Evolutionary conservation across 2,329 filamentous ascomycete genomes (phyloP).

Genomic region (Simplicillium sp.): DNA sequence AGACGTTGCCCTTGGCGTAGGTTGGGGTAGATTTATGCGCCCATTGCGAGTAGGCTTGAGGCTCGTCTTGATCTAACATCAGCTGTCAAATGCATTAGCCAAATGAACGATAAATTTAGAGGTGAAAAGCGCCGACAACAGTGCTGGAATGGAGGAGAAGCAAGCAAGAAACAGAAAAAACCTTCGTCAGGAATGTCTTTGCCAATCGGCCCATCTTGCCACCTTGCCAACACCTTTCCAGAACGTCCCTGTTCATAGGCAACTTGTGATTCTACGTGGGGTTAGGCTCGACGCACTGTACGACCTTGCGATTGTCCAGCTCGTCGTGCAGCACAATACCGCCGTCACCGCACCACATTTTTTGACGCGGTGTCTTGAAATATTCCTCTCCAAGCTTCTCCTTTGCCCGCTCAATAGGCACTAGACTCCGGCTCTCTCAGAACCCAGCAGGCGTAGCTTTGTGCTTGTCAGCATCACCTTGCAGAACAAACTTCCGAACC

Average conservation of each 20-base stretch:
- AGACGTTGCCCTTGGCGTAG: conserved; percentile 9
- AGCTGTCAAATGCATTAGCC: conserved; percentile 2
- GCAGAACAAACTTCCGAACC: conserved; percentile 11
- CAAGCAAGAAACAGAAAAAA: too few species aligned
- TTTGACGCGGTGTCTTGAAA: not conserved
- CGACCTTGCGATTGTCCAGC: not conserved
- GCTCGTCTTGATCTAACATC: conserved; percentile 3
- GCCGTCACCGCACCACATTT: not conserved
- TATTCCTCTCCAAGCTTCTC: conserved; percentile 1
- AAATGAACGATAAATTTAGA: too few species aligned
- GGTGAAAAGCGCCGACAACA: too few species aligned
- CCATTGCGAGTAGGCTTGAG: conserved; percentile 4
- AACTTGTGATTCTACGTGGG: not conserved
- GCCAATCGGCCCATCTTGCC: not conserved
- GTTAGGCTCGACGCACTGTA: not conserved
- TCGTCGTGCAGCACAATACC: not conserved
- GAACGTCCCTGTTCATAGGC: not conserved
- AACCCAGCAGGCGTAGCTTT: not conserved
- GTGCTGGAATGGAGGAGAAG: not conserved
- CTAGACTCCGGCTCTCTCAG: conserved; percentile 1
- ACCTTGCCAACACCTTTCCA: not conserved
- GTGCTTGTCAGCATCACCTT: not conserved
- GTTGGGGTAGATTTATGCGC: conserved; percentile 8
- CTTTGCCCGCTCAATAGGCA: conserved; percentile 1
- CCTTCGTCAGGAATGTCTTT: not conserved